A percentile compares a stretch with the other conserved stretches of the same genome.
Conservation (phyloP, 345 rosid genomes). For the Diplotaxis tenuifolia region DNA sequence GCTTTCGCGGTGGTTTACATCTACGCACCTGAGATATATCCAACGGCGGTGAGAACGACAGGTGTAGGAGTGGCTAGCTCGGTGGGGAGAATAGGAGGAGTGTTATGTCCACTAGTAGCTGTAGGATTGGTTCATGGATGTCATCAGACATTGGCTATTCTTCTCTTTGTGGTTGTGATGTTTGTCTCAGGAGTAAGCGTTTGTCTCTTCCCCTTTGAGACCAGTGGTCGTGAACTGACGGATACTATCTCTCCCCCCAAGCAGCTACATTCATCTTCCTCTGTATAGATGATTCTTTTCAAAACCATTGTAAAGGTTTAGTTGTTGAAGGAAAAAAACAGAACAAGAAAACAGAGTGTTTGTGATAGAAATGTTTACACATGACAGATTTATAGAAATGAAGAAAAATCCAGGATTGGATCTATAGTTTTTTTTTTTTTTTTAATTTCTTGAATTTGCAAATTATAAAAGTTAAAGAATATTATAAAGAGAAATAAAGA, state of each 20-base stretch:
- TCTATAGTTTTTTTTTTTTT: neutral
- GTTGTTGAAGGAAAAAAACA: neutral
- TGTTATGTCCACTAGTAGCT: constrained; percentile 84
- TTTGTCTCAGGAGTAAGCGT: constrained; percentile 63
- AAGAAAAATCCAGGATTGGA: constrained; percentile 7
- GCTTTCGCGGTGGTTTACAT: constrained; percentile 70
- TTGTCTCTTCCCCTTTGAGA: constrained; percentile 74
- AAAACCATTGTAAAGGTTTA: constrained; percentile 7
- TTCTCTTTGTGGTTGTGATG: constrained; percentile 60
- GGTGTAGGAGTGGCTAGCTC: constrained; percentile 85
- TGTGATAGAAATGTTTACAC: neutral
- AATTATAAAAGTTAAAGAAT: neutral
- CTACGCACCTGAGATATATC: constrained; percentile 95
- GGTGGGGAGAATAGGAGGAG: constrained; percentile 90
- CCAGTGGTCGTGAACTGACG: constrained; percentile 67
- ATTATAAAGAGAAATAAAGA: neutral
- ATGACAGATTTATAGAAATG: neutral
- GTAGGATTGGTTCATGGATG: constrained; percentile 81
- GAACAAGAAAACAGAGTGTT: neutral
- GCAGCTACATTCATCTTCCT: neutral
- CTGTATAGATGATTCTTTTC: neutral
- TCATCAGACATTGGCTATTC: constrained; percentile 61
- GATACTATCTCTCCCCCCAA: constrained; percentile 44
- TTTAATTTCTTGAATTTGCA: too few relatives aligned
- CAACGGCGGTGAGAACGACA: constrained; percentile 81